Percentiles rank a stretch among this genome's conserved stretches.
Evolutionary conservation across 805 yeast species (phyloP).

Genomic region (Candida ponderosae): DNA sequence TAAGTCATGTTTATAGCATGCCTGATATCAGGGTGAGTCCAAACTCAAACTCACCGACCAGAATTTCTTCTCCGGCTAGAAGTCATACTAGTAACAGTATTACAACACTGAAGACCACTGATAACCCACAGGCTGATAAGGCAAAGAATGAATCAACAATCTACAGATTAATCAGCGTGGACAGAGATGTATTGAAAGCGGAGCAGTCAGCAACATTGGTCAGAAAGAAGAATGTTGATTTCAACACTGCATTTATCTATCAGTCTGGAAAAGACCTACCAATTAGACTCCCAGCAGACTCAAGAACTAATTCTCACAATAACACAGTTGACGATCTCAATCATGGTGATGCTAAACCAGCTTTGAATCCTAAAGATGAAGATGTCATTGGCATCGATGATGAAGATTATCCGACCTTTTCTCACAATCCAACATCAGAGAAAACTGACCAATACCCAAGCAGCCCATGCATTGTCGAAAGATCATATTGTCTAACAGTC

Average conservation of each 20-base stretch:
- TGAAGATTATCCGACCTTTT: too few relatives aligned
- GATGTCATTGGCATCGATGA: too few relatives aligned
- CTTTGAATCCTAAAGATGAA: too few relatives aligned
- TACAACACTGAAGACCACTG: background rate
- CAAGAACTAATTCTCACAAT: too few relatives aligned
- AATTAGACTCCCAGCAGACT: too few relatives aligned
- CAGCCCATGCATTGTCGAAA: too few relatives aligned
- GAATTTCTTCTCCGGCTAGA: conserved; percentile 1
- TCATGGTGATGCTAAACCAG: too few relatives aligned
- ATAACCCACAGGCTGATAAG: background rate
- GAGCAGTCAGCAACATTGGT: background rate
- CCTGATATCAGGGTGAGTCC: background rate
- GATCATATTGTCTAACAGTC: too few relatives aligned
- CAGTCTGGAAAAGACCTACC: too few relatives aligned
- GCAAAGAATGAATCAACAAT: conserved; percentile 1
- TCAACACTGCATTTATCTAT: background rate
- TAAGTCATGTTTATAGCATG: background rate
- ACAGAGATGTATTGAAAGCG: conserved; percentile 6
- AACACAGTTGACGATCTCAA: too few relatives aligned
- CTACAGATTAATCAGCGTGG: conserved; percentile 1
- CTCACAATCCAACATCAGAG: too few relatives aligned
- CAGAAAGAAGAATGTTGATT: background rate
- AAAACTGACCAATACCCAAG: too few relatives aligned
- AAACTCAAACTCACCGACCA: conserved; percentile 4
- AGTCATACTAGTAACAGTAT: background rate